These are phyloP conservation scores for Chrysanthemum makinoi DNA, from an alignment of 129 eudicot genomes.

Conservation along the genomic window DNA sequence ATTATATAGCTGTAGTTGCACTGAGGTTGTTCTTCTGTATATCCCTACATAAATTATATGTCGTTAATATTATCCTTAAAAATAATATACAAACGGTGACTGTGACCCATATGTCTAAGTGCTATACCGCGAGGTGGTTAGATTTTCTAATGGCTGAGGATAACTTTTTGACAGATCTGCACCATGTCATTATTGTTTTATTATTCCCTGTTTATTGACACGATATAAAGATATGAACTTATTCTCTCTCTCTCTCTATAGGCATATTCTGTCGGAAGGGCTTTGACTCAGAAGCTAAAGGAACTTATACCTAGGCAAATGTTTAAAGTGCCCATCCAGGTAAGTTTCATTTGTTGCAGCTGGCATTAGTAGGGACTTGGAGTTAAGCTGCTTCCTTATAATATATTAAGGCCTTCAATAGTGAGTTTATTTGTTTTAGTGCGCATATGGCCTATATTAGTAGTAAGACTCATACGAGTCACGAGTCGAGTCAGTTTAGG, in stretches of 20 bases:
- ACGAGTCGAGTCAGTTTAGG: too few relatives aligned
- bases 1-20: constrained; percentile 18
- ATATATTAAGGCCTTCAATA: background rate
- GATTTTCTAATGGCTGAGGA: constrained; percentile 15
- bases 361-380: constrained; percentile 7
- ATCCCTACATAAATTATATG: background rate
- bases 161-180: constrained; percentile 2
- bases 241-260: constrained; percentile 26
- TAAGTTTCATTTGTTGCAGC: constrained; percentile 23
- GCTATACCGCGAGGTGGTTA: constrained; percentile 8
- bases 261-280: constrained; percentile 98
- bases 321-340: constrained; percentile 98
- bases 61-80: background rate
- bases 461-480: too few relatives aligned
- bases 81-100: too few relatives aligned
- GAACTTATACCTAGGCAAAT: constrained; percentile 97
- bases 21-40: background rate
- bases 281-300: constrained; percentile 93
- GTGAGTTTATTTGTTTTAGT: constrained; percentile 9
- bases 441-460: constrained; percentile 1
- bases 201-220: constrained; percentile 10
- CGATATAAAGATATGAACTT: constrained; percentile 14
- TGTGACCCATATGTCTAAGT: too few relatives aligned
- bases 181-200: constrained; percentile 16
- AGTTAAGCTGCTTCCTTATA: background rate